A percentile compares a stretch with the other conserved stretches of the same genome.
phyloP scores from a whole-genome alignment of 2,329 filamentous ascomycete species.

The Bipolaris cookei region DNA sequence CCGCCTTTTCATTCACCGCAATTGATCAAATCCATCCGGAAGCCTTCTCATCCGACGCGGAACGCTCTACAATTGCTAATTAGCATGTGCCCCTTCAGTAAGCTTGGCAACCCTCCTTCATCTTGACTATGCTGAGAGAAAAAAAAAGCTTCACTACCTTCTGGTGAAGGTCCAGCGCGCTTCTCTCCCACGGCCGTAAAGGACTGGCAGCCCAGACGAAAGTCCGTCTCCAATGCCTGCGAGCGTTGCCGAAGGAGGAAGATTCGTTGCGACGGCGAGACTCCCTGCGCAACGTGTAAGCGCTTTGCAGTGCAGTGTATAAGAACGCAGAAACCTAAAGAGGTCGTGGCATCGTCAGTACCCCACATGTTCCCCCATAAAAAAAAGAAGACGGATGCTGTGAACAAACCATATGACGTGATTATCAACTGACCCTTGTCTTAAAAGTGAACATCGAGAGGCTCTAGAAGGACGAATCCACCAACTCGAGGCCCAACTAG shows the following conservation, averaged over 20 bases:
- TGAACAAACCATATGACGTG: no score
- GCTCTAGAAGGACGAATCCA: constrained; percentile 48
- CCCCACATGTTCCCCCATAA: not conserved
- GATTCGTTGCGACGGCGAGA: constrained; percentile 48
- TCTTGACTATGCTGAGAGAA: constrained; percentile 17
- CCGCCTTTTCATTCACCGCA: constrained; percentile 26
- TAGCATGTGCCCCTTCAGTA: constrained; percentile 49
- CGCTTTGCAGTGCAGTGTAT: constrained; percentile 48
- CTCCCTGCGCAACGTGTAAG: constrained; percentile 47
- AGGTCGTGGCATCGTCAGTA: constrained; percentile 47
- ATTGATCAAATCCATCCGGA: constrained; percentile 28
- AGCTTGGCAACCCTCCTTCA: constrained; percentile 13
- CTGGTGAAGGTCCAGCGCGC: constrained; percentile 37
- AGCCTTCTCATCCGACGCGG: constrained; percentile 38
- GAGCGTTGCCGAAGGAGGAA: constrained; percentile 47
- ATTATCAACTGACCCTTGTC: constrained; percentile 16
- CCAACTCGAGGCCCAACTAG: constrained; percentile 46
- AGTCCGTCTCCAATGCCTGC: constrained; percentile 49
- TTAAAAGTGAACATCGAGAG: constrained; percentile 44
- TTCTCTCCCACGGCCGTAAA: constrained; percentile 42
- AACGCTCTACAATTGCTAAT: constrained; percentile 26
- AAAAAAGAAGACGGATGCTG: no score
- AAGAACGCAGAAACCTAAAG: constrained; percentile 46
- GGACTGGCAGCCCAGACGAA: constrained; percentile 46
- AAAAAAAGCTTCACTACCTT: constrained; percentile 37